A percentile compares a stretch with the other conserved stretches of the same genome.
Conservation (phyloP, 805 yeast genomes). For the Kodamaea kaohsiungensis region DNA sequence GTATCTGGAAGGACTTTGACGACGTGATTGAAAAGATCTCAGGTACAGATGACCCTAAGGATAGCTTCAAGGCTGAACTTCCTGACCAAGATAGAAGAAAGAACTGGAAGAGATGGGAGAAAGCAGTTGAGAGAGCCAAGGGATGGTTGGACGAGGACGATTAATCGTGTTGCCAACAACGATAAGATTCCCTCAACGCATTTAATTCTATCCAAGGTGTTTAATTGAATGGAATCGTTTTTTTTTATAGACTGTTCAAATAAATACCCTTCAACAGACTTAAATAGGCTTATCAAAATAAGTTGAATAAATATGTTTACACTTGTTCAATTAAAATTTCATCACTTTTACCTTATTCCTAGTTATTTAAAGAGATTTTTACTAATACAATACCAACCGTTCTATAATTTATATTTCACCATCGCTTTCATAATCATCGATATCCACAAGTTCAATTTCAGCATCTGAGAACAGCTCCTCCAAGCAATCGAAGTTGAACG, state of each 20-base stretch:
- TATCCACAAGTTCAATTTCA: constrained; percentile 17
- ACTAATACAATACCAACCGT: constrained; percentile 1
- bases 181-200: too few relatives aligned
- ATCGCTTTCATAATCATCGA: constrained; percentile 30
- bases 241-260: not conserved
- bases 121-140: constrained; percentile 75
- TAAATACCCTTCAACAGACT: not conserved
- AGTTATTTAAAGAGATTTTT: not conserved
- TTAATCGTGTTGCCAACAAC: not conserved
- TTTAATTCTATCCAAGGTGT: too few relatives aligned
- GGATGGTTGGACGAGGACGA: constrained; percentile 67
- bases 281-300: too few relatives aligned
- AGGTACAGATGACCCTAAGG: constrained; percentile 25
- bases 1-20: constrained; percentile 73
- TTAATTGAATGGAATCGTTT: not conserved
- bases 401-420: constrained; percentile 1
- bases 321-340: too few relatives aligned
- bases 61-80: constrained; percentile 43
- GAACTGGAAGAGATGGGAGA: constrained; percentile 78
- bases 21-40: constrained; percentile 56
- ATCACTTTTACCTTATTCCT: not conserved
- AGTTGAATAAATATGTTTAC: too few relatives aligned
- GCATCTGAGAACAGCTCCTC: constrained; percentile 5
- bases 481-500: constrained; percentile 30
- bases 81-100: constrained; percentile 59